Conservation (phyloP, 2,329 filamentous ascomycete species). For the Diaporthe capsici region DNA sequence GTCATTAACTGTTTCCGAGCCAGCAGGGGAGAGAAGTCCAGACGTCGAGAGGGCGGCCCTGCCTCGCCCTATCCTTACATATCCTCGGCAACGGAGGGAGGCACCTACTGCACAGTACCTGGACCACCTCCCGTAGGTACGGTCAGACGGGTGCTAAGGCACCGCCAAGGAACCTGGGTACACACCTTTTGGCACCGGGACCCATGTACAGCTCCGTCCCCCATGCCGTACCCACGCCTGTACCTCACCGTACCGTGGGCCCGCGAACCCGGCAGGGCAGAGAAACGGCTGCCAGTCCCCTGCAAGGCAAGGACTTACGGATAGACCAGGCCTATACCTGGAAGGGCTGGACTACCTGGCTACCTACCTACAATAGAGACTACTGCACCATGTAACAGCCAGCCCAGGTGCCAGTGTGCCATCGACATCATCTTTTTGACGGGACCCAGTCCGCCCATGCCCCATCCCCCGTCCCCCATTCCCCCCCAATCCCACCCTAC, state of each 20-base stretch:
- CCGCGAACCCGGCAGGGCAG: slow-evolving; percentile 22
- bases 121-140: slow-evolving; percentile 10
- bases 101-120: slow-evolving; percentile 13
- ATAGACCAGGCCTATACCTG: not conserved
- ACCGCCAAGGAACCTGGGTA: slow-evolving; percentile 13
- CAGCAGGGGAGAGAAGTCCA: slow-evolving; percentile 11
- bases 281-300: slow-evolving; percentile 28
- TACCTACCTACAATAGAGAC: not conserved
- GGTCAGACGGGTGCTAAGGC: slow-evolving; percentile 19
- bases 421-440: slow-evolving; percentile 36
- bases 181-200: slow-evolving; percentile 9
- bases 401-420: slow-evolving; percentile 22
- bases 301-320: slow-evolving; percentile 3
- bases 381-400: slow-evolving; percentile 20
- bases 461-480: slow-evolving; percentile 7
- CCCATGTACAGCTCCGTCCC: slow-evolving; percentile 7
- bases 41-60: slow-evolving; percentile 17
- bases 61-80: not conserved
- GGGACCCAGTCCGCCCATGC: not conserved
- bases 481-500: slow-evolving; percentile 18
- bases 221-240: slow-evolving; percentile 5
- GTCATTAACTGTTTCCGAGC: slow-evolving; percentile 31
- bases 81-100: slow-evolving; percentile 22
- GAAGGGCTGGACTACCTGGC: not conserved
- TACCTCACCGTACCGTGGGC: slow-evolving; percentile 22